A percentile compares a stretch with the other conserved stretches of the same genome.
phyloP scores from a whole-genome alignment of 1,139 yeast species.

The Groenewaldozyma auringiensis region DNA sequence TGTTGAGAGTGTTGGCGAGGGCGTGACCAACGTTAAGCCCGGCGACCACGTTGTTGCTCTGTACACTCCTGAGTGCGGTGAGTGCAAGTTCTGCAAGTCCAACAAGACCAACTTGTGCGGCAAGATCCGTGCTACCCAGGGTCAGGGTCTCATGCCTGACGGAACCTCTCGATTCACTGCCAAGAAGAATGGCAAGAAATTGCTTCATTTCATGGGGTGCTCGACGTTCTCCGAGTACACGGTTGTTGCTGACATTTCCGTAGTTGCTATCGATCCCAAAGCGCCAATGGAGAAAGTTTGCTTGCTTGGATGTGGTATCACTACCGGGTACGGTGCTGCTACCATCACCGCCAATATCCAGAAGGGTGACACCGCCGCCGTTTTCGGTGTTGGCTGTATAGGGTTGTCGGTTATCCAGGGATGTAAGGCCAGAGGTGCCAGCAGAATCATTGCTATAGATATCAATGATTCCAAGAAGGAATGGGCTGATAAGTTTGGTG shows the following conservation, averaged over 20 bases:
- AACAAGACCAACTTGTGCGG: conserved; percentile 96
- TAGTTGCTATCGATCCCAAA: conserved; percentile 77
- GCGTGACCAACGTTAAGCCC: conserved; percentile 73
- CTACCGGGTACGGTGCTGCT: conserved; percentile 98
- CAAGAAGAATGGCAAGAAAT: conserved; percentile 57
- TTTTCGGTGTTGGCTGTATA: conserved; percentile 96
- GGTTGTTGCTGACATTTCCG: conserved; percentile 96
- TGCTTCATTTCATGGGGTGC: conserved; percentile 94
- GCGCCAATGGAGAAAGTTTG: conserved; percentile 86
- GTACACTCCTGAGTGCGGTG: conserved; percentile 93
- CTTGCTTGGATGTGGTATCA: conserved; percentile 94
- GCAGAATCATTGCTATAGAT: conserved; percentile 78
- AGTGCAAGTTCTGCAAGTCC: conserved; percentile 90
- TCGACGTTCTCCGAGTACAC: conserved; percentile 96
- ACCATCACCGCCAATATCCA: conserved; percentile 87
- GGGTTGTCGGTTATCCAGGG: conserved; percentile 96
- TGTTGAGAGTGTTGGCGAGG: conserved; percentile 89
- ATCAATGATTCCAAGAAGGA: conserved; percentile 73
- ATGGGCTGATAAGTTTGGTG: conserved; percentile 88
- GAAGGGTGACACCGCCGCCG: conserved; percentile 89
- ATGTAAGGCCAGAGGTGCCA: conserved; percentile 74
- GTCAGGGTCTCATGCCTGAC: conserved; percentile 91
- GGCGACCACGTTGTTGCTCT: conserved; percentile 90
- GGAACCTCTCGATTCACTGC: conserved; percentile 80
- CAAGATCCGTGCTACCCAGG: conserved; percentile 85